A percentile compares a stretch with the other conserved stretches of the same genome.
These are phyloP conservation scores for Beta macrorhiza DNA, from an alignment of 179 eudicot species.

Conservation along the genomic window DNA sequence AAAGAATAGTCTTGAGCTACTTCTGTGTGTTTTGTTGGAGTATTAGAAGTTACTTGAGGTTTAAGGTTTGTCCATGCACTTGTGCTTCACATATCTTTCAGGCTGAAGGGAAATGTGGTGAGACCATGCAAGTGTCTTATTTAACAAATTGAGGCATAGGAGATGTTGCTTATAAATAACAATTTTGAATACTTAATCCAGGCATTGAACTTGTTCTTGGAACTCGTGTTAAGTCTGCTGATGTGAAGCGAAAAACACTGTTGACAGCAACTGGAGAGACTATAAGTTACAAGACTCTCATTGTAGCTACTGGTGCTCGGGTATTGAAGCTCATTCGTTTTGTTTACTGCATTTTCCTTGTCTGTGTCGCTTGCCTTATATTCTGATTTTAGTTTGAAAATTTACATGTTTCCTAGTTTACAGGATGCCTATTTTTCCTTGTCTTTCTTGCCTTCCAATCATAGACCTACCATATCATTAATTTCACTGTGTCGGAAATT, in stretches of 20 bases:
- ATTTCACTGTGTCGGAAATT: not conserved
- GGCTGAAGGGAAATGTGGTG: not conserved
- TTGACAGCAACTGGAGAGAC: constrained; percentile 92
- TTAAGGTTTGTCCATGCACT: not conserved
- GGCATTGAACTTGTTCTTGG: constrained; percentile 97
- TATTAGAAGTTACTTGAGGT: constrained; percentile 5
- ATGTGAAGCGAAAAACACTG: constrained; percentile 86
- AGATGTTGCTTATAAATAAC: constrained; percentile 14
- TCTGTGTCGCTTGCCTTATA: constrained; percentile 8
- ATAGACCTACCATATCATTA: not conserved
- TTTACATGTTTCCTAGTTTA: not conserved
- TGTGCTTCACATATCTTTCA: constrained; percentile 7
- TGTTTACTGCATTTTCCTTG: constrained; percentile 7
- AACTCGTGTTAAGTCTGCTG: constrained; percentile 85
- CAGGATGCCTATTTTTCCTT: not conserved
- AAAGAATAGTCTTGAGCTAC: not conserved
- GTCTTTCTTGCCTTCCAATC: not conserved
- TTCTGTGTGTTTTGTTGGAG: not conserved
- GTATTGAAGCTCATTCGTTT: constrained; percentile 50
- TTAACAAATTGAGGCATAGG: constrained; percentile 9
- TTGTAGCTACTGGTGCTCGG: constrained; percentile 99
- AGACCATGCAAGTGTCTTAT: not conserved
- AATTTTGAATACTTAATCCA: constrained; percentile 31
- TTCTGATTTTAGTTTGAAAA: not conserved
- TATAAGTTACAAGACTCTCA: constrained; percentile 87